These are phyloP conservation scores for bread wheat (Triticum aestivum) DNA, from an alignment of 176 grass and related monocot species.

Conservation along the genomic window DNA sequence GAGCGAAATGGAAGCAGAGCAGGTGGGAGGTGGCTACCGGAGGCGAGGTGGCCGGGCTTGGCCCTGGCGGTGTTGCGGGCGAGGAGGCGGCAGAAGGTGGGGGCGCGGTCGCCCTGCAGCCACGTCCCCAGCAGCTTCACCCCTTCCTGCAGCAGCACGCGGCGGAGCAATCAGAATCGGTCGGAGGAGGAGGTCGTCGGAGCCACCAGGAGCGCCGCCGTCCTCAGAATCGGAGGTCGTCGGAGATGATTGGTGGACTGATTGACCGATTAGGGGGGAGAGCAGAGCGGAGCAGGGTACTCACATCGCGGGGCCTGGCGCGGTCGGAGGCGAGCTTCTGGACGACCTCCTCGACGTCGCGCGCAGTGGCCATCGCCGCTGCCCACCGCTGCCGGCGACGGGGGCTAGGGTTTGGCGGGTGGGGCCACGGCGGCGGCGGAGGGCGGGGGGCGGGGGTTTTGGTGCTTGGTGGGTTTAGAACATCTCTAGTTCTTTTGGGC, in stretches of 20 bases:
- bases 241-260: not conserved
- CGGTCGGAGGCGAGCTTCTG: conserved; percentile 84
- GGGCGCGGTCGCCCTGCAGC: conserved; percentile 61
- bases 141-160: conserved; percentile 56
- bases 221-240: not conserved
- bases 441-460: no score
- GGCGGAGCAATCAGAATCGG: not conserved
- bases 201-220: not conserved
- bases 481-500: no score
- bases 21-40: conserved; percentile 28
- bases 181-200: no score
- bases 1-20: not conserved
- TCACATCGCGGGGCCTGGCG: conserved; percentile 66
- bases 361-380: conserved; percentile 47
- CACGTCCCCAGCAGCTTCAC: conserved; percentile 68
- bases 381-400: not conserved
- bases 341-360: conserved; percentile 66
- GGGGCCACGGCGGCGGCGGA: not conserved
- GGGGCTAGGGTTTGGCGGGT: conserved; percentile 26
- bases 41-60: conserved; percentile 44
- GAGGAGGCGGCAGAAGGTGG: conserved; percentile 64
- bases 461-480: no score
- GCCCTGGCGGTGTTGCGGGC: conserved; percentile 49
- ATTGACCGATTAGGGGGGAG: not conserved
- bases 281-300: no score